phyloP scores from a whole-genome alignment of 495 filamentous ascomycete genomes.

The Neurospora sp. region DNA sequence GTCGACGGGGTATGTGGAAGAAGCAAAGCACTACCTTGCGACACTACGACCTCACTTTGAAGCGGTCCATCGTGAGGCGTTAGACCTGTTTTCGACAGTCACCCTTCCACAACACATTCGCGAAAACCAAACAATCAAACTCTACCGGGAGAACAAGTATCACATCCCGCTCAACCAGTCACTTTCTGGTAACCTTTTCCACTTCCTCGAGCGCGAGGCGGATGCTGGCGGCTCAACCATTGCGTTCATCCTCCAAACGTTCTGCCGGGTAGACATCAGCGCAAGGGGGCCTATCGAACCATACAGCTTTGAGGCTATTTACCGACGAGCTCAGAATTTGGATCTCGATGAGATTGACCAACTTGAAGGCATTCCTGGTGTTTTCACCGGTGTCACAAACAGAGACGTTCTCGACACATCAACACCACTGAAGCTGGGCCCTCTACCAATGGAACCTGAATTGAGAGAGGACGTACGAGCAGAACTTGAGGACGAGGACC shows the following conservation, averaged over 20 bases:
- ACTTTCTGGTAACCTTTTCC: constrained; percentile 67
- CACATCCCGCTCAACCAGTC: constrained; percentile 74
- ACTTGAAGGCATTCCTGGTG: constrained; percentile 88
- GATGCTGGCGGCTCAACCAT: constrained; percentile 70
- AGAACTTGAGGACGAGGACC: constrained; percentile 72
- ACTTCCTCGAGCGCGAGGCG: constrained; percentile 76
- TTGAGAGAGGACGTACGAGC: constrained; percentile 71
- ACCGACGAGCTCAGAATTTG: constrained; percentile 44
- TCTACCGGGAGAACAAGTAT: constrained; percentile 79
- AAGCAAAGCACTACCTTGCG: constrained; percentile 62
- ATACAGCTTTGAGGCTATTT: constrained; percentile 70
- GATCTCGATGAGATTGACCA: constrained; percentile 62
- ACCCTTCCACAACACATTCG: constrained; percentile 66
- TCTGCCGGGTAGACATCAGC: constrained; percentile 61
- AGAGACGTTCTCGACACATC: constrained; percentile 49
- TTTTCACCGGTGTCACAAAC: constrained; percentile 76
- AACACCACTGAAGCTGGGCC: constrained; percentile 62
- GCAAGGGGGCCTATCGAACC: constrained; percentile 67
- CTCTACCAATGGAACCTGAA: constrained; percentile 67
- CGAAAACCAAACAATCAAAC: constrained; percentile 57
- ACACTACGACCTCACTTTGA: constrained; percentile 59
- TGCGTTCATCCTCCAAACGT: constrained; percentile 60
- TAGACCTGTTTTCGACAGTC: constrained; percentile 57
- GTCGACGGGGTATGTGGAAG: constrained; percentile 57
- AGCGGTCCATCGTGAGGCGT: constrained; percentile 63